Evolutionary conservation across 2,329 filamentous ascomycete species (phyloP).

Genomic region (Periconia macrospinosa): DNA sequence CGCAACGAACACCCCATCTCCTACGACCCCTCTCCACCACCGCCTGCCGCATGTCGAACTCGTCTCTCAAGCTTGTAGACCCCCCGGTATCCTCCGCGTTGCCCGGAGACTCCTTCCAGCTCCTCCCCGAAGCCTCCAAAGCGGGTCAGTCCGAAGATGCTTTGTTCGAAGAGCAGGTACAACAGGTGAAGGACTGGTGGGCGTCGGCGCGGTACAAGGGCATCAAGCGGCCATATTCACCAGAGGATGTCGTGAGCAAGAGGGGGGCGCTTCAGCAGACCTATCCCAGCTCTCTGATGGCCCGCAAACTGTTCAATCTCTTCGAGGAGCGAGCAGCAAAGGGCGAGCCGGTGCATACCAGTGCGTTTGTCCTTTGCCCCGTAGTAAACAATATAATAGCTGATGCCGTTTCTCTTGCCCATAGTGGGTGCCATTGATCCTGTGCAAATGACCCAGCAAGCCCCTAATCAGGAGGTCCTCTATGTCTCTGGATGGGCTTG

Average conservation of each 20-base stretch:
- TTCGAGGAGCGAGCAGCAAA: conserved; percentile 75
- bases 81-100: conserved; percentile 64
- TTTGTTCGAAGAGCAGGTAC: conserved; percentile 79
- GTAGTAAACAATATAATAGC: conserved; percentile 26
- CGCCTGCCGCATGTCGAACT: conserved; percentile 56
- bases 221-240: conserved; percentile 89
- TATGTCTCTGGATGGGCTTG: conserved; percentile 98
- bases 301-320: conserved; percentile 89
- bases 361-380: conserved; percentile 53
- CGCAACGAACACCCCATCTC: conserved; percentile 28
- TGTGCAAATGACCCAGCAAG: conserved; percentile 99
- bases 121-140: conserved; percentile 77
- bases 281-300: conserved; percentile 94
- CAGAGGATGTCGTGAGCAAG: conserved; percentile 91
- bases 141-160: conserved; percentile 79
- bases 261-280: conserved; percentile 82
- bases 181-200: conserved; percentile 92
- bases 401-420: conserved; percentile 21
- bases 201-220: conserved; percentile 78
- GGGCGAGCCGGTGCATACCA: conserved; percentile 90
- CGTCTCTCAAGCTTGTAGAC: conserved; percentile 56
- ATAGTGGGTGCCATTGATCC: conserved; percentile 96
- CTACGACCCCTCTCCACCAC: conserved; percentile 47
- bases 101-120: conserved; percentile 79
- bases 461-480: conserved; percentile 89